phyloP scores from a whole-genome alignment of 1,139 yeast species.

The Geotrichum phurueaensis region DNA sequence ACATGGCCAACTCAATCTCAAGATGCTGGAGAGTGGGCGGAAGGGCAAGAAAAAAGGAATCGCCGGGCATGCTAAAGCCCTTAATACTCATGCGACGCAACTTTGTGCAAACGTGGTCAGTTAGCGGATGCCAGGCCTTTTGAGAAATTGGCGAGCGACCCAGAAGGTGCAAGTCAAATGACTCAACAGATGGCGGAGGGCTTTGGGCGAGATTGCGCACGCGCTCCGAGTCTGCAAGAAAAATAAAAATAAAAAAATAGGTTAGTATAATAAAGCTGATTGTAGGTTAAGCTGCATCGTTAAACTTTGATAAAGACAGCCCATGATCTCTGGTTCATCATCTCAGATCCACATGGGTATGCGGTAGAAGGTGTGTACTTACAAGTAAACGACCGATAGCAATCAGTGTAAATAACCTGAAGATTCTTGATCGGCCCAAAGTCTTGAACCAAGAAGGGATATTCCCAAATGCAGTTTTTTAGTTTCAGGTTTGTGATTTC shows the following conservation, averaged over 20 bases:
- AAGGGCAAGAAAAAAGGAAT: constrained; percentile 19
- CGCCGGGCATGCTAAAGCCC: constrained; percentile 25
- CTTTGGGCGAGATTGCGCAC: constrained; percentile 21
- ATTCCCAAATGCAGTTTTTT: constrained; percentile 26
- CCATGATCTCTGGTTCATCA: background rate
- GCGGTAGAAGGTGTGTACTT: constrained; percentile 9
- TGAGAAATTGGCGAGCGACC: constrained; percentile 19
- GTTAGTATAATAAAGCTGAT: background rate
- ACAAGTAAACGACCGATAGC: constrained; percentile 20
- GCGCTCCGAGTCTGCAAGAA: constrained; percentile 21
- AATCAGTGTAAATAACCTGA: constrained; percentile 21
- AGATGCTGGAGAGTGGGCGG: constrained; percentile 19
- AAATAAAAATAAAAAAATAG: background rate
- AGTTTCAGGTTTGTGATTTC: constrained; percentile 15
- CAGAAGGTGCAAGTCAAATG: constrained; percentile 20
- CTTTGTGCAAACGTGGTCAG: constrained; percentile 18
- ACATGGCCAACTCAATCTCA: constrained; percentile 18
- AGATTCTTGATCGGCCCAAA: constrained; percentile 22
- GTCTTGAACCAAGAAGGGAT: constrained; percentile 25
- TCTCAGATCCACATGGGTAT: background rate
- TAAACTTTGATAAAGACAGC: background rate
- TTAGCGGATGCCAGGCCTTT: constrained; percentile 24
- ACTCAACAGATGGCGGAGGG: constrained; percentile 22
- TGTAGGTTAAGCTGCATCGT: background rate
- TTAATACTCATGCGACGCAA: constrained; percentile 20